These are phyloP conservation scores for Cyclotella cryptica DNA, from an alignment of 108 stramenopile species.

Conservation along the genomic window DNA sequence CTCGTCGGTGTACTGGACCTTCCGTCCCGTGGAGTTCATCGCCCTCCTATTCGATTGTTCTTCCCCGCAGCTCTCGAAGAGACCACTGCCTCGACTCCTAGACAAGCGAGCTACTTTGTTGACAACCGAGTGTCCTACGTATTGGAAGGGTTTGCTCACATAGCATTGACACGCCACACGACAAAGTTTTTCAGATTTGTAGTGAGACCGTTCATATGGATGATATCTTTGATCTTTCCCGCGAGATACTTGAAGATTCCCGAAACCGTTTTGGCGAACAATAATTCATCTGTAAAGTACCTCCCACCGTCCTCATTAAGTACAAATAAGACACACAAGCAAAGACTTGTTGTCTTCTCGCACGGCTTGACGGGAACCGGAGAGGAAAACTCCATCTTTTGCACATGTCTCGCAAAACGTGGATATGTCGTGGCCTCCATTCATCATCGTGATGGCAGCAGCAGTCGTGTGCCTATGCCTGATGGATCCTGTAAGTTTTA, in stretches of 20 bases:
- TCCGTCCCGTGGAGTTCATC: slow-evolving; percentile 21
- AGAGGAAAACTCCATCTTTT: slow-evolving; percentile 61
- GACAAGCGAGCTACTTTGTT: slow-evolving; percentile 31
- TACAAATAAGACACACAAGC: slow-evolving; percentile 1
- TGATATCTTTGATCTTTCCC: slow-evolving; percentile 34
- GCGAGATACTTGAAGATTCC: slow-evolving; percentile 45
- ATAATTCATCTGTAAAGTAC: slow-evolving; percentile 19
- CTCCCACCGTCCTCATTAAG: slow-evolving; percentile 1
- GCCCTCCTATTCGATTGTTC: slow-evolving; percentile 45
- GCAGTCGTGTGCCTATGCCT: slow-evolving; percentile 44
- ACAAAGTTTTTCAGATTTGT: slow-evolving; percentile 32
- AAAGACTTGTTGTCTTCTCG: slow-evolving; percentile 61
- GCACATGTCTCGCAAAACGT: slow-evolving; percentile 54
- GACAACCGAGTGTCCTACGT: slow-evolving; percentile 37
- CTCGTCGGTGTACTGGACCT: slow-evolving; percentile 47
- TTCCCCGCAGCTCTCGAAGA: slow-evolving; percentile 31
- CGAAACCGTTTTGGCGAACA: slow-evolving; percentile 19
- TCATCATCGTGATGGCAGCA: slow-evolving; percentile 69
- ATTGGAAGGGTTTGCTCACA: slow-evolving; percentile 41
- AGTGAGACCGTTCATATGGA: slow-evolving; percentile 32
- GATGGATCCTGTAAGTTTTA: slow-evolving; percentile 56
- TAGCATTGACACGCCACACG: slow-evolving; percentile 32
- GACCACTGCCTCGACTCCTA: background rate
- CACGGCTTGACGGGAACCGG: slow-evolving; percentile 72
- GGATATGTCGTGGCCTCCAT: slow-evolving; percentile 61